These are phyloP conservation scores for Harrya chromipes DNA, from an alignment of 768 basidiomycete genomes.

Conservation along the genomic window DNA sequence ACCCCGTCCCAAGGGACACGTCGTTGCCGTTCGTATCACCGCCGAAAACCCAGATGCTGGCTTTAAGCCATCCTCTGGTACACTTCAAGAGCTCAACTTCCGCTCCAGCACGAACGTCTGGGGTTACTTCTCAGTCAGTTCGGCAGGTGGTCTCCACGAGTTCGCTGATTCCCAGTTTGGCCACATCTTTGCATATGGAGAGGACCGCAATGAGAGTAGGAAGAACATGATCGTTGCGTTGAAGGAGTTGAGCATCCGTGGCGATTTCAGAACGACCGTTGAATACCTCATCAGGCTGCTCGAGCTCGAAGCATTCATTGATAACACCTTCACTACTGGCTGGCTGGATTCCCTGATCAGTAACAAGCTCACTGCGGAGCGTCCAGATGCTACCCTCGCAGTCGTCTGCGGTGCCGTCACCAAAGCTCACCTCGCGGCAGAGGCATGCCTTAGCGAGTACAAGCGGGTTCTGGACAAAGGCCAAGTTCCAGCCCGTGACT, in stretches of 20 bases:
- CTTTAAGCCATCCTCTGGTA: constrained; percentile 98
- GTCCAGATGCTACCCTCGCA: constrained; percentile 89
- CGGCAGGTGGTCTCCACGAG: constrained; percentile 95
- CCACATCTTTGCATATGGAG: constrained; percentile 98
- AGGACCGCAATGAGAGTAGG: constrained; percentile 89
- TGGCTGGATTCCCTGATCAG: constrained; percentile 98
- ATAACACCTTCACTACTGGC: constrained; percentile 97
- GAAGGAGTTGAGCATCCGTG: constrained; percentile 97
- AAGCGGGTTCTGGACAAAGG: constrained; percentile 96
- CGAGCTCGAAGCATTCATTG: constrained; percentile 92
- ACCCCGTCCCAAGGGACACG: constrained; percentile 96
- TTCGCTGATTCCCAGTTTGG: constrained; percentile 99
- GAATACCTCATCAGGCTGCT: constrained; percentile 98
- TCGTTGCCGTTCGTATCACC: constrained; percentile 98
- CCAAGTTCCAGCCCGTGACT: constrained; percentile 92
- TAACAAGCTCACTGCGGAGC: constrained; percentile 94
- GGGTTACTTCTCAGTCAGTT: constrained; percentile 98
- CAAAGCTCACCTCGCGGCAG: constrained; percentile 88
- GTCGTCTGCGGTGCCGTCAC: constrained; percentile 96
- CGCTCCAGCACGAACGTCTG: constrained; percentile 98
- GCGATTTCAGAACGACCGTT: constrained; percentile 97
- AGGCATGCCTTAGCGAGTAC: constrained; percentile 90
- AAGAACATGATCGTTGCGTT: constrained; percentile 99
- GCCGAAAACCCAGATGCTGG: constrained; percentile 99
- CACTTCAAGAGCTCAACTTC: constrained; percentile 98